Evolutionary conservation across 257 asterid genomes (phyloP).

Genomic region (Solanum pennellii): DNA sequence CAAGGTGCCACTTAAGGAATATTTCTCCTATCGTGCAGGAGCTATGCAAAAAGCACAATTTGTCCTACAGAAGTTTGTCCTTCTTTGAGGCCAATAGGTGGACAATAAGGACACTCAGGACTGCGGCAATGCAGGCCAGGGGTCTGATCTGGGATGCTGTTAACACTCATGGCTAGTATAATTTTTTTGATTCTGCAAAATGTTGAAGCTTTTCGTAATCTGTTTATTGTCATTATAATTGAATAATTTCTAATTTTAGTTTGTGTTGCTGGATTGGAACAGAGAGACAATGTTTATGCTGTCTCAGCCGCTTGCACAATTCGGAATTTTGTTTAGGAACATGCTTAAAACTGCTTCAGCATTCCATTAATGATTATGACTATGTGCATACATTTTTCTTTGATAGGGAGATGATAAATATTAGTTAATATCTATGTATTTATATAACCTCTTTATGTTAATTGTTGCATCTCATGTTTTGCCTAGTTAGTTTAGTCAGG

Average conservation of each 20-base stretch:
- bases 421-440: not conserved
- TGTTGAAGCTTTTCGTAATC: not conserved
- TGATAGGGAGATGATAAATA: not conserved
- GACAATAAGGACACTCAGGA: conserved; percentile 51
- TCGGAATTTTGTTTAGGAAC: not conserved
- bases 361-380: not conserved
- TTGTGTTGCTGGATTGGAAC: not conserved
- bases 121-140: conserved; percentile 72
- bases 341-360: not conserved
- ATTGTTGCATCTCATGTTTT: not conserved
- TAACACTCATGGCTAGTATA: conserved; percentile 65
- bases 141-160: conserved; percentile 88
- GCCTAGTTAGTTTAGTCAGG: not conserved
- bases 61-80: conserved; percentile 58
- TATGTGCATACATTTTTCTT: not conserved
- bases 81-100: conserved; percentile 50
- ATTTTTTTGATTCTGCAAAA: not conserved
- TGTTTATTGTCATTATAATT: not conserved
- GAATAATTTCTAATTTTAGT: not conserved
- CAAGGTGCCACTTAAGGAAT: conserved; percentile 67
- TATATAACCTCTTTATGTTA: not conserved
- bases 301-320: not conserved
- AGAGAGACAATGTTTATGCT: not conserved
- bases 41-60: conserved; percentile 65
- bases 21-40: conserved; percentile 64